Evolutionary conservation across 371 early-diverging fungal genomes (phyloP).

Genomic region (Dinochytrium kinnereticum): DNA sequence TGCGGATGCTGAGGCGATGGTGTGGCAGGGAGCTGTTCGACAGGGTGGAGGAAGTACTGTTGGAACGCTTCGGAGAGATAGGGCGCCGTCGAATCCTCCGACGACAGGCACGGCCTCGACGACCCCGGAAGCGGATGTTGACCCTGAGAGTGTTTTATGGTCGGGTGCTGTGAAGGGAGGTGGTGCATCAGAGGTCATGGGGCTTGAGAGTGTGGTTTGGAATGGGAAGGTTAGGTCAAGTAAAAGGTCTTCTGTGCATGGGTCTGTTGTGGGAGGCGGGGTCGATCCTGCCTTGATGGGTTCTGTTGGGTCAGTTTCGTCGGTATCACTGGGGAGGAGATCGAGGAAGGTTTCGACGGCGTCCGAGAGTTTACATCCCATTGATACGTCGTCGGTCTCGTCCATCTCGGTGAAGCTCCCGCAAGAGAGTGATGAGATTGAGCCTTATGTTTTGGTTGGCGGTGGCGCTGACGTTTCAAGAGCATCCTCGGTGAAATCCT

Average conservation of each 20-base stretch:
- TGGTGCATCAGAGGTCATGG: not conserved
- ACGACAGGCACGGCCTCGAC: not conserved
- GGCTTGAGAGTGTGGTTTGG: constrained; percentile 10
- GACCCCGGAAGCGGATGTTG: not conserved
- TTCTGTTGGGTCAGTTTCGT: not conserved
- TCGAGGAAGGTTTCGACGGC: not conserved
- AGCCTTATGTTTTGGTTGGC: constrained; percentile 2
- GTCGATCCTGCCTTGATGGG: not conserved
- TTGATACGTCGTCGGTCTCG: not conserved
- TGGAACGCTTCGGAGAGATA: no score
- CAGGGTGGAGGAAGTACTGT: not conserved
- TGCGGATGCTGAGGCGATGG: constrained; percentile 6
- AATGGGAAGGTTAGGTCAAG: constrained; percentile 15
- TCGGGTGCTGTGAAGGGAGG: constrained; percentile 21
- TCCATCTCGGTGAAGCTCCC: no score
- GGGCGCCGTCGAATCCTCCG: no score
- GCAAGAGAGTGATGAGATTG: not conserved
- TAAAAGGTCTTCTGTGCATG: not conserved
- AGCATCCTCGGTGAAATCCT: not conserved
- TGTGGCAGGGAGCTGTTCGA: constrained; percentile 12
- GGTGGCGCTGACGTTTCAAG: not conserved
- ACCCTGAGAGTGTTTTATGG: constrained; percentile 16
- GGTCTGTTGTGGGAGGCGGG: no score
- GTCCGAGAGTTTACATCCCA: not conserved
- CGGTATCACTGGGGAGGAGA: not conserved